Conservation (phyloP, 306 rosid genomes). For the Geum urbanum region DNA sequence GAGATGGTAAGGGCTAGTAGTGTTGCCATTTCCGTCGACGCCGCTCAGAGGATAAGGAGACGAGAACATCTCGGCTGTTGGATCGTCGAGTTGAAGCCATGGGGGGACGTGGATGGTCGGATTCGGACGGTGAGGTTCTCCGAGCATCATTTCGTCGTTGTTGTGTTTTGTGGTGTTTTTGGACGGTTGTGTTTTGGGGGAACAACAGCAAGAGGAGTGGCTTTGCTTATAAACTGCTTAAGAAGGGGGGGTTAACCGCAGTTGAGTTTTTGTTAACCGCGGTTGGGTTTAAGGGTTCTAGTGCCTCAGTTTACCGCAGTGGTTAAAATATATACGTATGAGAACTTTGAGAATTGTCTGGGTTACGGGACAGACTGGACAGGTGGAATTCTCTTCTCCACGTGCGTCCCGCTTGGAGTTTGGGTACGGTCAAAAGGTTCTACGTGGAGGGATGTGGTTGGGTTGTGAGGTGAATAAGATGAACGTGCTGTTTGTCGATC, state of each 20-base stretch:
- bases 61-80: conserved; percentile 44
- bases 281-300: conserved; percentile 32
- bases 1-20: conserved; percentile 35
- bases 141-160: conserved; percentile 52
- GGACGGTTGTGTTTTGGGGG: conserved; percentile 29
- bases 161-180: neutral
- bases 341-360: neutral
- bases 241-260: conserved; percentile 27
- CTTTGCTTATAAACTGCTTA: conserved; percentile 41
- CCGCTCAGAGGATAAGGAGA: conserved; percentile 38
- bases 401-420: neutral
- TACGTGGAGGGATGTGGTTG: neutral
- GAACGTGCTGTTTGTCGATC: neutral
- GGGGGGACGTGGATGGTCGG: conserved; percentile 77
- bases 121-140: conserved; percentile 59
- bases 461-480: neutral
- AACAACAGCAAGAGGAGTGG: conserved; percentile 32
- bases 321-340: conserved; percentile 28
- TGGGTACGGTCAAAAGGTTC: neutral
- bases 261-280: conserved; percentile 37
- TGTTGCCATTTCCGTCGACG: conserved; percentile 42
- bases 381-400: conserved; percentile 4
- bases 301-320: conserved; percentile 30
- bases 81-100: conserved; percentile 54
- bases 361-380: conserved; percentile 14